Evolutionary conservation across 257 asterid genomes (phyloP).

Genomic region (Perilla frutescens): DNA sequence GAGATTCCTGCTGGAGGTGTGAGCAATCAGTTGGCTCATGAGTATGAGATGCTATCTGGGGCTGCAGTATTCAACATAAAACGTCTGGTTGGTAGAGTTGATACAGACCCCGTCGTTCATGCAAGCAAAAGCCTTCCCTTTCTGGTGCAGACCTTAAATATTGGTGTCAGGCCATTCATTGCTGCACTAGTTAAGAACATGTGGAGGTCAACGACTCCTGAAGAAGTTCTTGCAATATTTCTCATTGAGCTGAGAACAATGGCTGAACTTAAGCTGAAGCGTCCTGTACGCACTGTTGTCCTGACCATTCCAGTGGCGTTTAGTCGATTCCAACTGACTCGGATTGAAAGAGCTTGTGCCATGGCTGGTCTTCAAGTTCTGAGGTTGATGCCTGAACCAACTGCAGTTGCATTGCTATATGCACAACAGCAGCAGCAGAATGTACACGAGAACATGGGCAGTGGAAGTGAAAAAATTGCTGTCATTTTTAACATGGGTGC

Average conservation of each 20-base stretch:
- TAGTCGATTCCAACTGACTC: slow-evolving; percentile 79
- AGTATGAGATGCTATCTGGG: slow-evolving; percentile 78
- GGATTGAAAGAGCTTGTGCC: slow-evolving; percentile 86
- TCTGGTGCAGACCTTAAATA: slow-evolving; percentile 73
- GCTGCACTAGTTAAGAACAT: slow-evolving; percentile 80
- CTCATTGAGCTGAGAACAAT: slow-evolving; percentile 68
- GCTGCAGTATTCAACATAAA: slow-evolving; percentile 80
- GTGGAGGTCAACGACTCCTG: slow-evolving; percentile 92
- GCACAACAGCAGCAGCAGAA: slow-evolving; percentile 79
- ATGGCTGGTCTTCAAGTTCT: slow-evolving; percentile 93
- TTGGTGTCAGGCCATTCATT: slow-evolving; percentile 79
- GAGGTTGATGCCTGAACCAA: slow-evolving; percentile 89
- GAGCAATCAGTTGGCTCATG: slow-evolving; percentile 68
- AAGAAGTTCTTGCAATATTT: slow-evolving; percentile 86
- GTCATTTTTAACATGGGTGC: slow-evolving; percentile 92
- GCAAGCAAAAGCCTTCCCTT: slow-evolving; percentile 84
- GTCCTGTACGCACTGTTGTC: slow-evolving; percentile 62
- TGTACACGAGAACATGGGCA: slow-evolving; percentile 56
- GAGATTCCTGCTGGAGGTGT: slow-evolving; percentile 75
- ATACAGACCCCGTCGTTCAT: slow-evolving; percentile 81
- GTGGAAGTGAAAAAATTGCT: slow-evolving; percentile 72
- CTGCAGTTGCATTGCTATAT: slow-evolving; percentile 84
- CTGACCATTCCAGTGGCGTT: slow-evolving; percentile 76
- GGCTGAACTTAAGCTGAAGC: slow-evolving; percentile 74
- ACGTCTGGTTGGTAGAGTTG: slow-evolving; percentile 80